Conservation (phyloP, 2,329 filamentous ascomycete species). For the Bisporella sp. region DNA sequence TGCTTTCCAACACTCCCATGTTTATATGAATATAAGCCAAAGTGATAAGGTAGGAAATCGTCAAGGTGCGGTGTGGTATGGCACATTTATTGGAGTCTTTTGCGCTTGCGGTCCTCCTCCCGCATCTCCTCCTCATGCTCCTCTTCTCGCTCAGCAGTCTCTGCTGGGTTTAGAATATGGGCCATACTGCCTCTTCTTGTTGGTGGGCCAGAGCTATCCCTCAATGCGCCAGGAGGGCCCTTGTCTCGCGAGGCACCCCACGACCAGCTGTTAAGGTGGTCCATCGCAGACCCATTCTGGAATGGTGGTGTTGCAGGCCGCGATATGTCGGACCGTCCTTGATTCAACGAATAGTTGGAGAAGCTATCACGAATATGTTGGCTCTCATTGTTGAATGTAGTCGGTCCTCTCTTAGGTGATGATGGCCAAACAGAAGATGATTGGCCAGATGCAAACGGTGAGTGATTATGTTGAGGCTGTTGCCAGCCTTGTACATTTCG, state of each 20-base stretch:
- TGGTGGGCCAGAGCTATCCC: slow-evolving; percentile 48
- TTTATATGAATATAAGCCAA: too few relatives aligned
- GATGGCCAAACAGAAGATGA: slow-evolving; percentile 59
- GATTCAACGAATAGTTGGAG: slow-evolving; percentile 52
- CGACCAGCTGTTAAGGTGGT: slow-evolving; percentile 27
- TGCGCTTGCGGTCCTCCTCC: slow-evolving; percentile 52
- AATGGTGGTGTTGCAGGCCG: slow-evolving; percentile 27
- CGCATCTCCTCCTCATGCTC: slow-evolving; percentile 59
- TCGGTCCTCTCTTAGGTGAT: slow-evolving; percentile 48
- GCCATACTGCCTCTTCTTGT: slow-evolving; percentile 65
- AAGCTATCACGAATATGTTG: slow-evolving; percentile 56
- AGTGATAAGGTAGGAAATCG: too few relatives aligned
- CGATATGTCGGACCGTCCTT: slow-evolving; percentile 22
- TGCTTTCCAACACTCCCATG: too few relatives aligned
- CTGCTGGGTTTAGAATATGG: slow-evolving; percentile 63
- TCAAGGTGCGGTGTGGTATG: too few relatives aligned
- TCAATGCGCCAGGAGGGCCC: slow-evolving; percentile 19
- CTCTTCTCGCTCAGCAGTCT: slow-evolving; percentile 58
- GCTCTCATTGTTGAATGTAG: slow-evolving; percentile 40
- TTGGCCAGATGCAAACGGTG: slow-evolving; percentile 60
- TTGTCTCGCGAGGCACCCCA: slow-evolving; percentile 26
- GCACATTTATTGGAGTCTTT: slow-evolving; percentile 42
- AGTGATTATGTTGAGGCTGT: slow-evolving; percentile 36
- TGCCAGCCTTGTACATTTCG: slow-evolving; percentile 74
- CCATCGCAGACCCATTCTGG: slow-evolving; percentile 21